A percentile compares a stretch with the other conserved stretches of the same genome.
phyloP scores from a whole-genome alignment of 2,329 filamentous ascomycete species.

The Cercospora citrullina region DNA sequence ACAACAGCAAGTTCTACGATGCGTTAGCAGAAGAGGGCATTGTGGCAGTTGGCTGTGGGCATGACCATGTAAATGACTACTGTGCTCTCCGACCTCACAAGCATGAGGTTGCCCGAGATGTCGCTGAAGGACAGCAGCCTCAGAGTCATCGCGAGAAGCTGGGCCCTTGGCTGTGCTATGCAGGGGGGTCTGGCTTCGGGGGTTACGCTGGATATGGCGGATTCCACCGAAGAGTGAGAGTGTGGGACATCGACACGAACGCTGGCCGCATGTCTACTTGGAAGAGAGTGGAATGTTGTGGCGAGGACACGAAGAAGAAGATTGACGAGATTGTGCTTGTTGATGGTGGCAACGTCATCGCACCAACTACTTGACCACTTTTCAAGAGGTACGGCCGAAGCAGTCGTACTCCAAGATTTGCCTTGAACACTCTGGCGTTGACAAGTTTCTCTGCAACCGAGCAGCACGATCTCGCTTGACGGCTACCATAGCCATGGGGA shows the following conservation, averaged over 20 bases:
- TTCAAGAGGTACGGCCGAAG: neutral
- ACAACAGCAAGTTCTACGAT: slow-evolving; percentile 91
- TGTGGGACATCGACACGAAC: slow-evolving; percentile 94
- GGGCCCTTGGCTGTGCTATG: slow-evolving; percentile 94
- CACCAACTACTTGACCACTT: slow-evolving; percentile 5
- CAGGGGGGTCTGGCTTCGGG: slow-evolving; percentile 85
- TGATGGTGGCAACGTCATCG: slow-evolving; percentile 57
- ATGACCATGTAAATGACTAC: slow-evolving; percentile 97
- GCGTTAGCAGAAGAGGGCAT: slow-evolving; percentile 84
- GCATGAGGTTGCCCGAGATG: slow-evolving; percentile 11
- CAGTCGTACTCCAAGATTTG: neutral
- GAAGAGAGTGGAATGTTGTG: slow-evolving; percentile 74
- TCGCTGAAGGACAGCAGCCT: slow-evolving; percentile 7
- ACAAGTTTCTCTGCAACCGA: neutral
- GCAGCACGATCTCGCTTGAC: neutral
- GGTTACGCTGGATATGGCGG: slow-evolving; percentile 91
- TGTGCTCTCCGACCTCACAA: slow-evolving; percentile 63
- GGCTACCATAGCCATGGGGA: neutral
- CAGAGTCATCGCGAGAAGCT: slow-evolving; percentile 20
- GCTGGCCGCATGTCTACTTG: slow-evolving; percentile 85
- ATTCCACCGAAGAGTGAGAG: slow-evolving; percentile 77
- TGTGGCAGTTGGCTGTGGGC: slow-evolving; percentile 84
- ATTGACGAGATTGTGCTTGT: slow-evolving; percentile 63
- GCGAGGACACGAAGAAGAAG: slow-evolving; percentile 51
- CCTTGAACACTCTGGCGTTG: neutral